phyloP scores from a whole-genome alignment of 2,329 filamentous ascomycete species.

The Xylaria sp. region DNA sequence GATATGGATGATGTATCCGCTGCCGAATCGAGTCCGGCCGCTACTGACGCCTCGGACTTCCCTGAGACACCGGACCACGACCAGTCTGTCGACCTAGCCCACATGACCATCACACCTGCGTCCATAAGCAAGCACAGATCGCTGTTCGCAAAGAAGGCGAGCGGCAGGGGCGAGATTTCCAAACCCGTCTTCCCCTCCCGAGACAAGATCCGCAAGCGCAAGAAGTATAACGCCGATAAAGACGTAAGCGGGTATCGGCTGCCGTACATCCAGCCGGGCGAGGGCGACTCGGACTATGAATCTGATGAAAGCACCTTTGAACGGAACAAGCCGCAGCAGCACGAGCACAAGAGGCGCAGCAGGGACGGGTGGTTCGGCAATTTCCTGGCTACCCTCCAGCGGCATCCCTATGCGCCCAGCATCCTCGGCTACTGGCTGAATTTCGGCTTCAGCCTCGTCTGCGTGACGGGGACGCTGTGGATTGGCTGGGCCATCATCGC shows the following conservation, averaged over 20 bases:
- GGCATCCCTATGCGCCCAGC: constrained; percentile 68
- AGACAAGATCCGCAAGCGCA: constrained; percentile 66
- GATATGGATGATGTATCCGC: constrained; percentile 68
- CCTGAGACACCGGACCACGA: constrained; percentile 65
- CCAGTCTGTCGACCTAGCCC: constrained; percentile 54
- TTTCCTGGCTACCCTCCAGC: constrained; percentile 64
- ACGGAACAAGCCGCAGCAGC: constrained; percentile 41
- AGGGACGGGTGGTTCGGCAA: constrained; percentile 55
- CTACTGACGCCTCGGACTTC: constrained; percentile 67
- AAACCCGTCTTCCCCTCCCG: constrained; percentile 52
- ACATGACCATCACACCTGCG: constrained; percentile 63
- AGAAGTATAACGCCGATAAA: constrained; percentile 62
- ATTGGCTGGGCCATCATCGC: constrained; percentile 75
- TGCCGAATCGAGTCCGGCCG: constrained; percentile 69
- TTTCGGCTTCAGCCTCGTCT: constrained; percentile 70
- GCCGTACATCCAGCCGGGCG: constrained; percentile 56
- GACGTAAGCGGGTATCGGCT: constrained; percentile 63
- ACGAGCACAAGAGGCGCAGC: constrained; percentile 44
- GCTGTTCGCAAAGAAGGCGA: constrained; percentile 53
- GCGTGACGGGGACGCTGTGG: constrained; percentile 59
- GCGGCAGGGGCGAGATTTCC: constrained; percentile 75
- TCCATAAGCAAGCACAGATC: constrained; percentile 58
- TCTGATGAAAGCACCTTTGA: constrained; percentile 59
- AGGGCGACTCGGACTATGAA: constrained; percentile 62
- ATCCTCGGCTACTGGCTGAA: constrained; percentile 70